A percentile compares a stretch with the other conserved stretches of the same genome.
phyloP scores from a whole-genome alignment of 345 rosid genomes.

The Populus euphratica region DNA sequence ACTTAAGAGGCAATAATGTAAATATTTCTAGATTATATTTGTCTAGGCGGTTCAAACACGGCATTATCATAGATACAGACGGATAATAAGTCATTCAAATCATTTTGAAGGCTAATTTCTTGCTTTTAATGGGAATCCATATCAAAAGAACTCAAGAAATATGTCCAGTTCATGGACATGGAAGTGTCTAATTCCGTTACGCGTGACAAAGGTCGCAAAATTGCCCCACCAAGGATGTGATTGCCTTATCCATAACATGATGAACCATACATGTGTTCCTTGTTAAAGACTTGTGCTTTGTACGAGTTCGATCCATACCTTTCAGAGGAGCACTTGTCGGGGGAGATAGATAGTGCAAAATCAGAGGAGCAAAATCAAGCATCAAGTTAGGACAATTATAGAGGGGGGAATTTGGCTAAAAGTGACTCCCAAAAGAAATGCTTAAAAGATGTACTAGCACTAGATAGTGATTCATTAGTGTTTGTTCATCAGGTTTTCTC shows the following conservation, averaged over 20 bases:
- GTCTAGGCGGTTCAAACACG: too few relatives aligned
- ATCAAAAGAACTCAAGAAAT: not conserved
- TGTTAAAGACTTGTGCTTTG: conserved; percentile 24
- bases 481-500: not conserved
- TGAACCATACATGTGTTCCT: conserved; percentile 26
- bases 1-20: too few relatives aligned
- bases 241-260: conserved; percentile 32
- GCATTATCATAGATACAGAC: too few relatives aligned
- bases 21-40: too few relatives aligned
- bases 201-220: conserved; percentile 21
- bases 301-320: conserved; percentile 16
- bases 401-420: conserved; percentile 24
- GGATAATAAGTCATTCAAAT: too few relatives aligned
- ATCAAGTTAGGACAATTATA: conserved; percentile 31
- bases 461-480: not conserved
- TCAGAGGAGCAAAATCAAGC: conserved; percentile 12
- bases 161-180: not conserved
- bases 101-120: too few relatives aligned
- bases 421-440: conserved; percentile 12
- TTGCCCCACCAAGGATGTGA: conserved; percentile 17
- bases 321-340: conserved; percentile 16
- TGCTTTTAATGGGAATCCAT: too few relatives aligned
- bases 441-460: not conserved
- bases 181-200: conserved; percentile 17
- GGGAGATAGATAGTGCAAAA: conserved; percentile 2